Evolutionary conservation across 1,284 basidiomycete species (phyloP).

Genomic region (Salmacisia buchloeana): DNA sequence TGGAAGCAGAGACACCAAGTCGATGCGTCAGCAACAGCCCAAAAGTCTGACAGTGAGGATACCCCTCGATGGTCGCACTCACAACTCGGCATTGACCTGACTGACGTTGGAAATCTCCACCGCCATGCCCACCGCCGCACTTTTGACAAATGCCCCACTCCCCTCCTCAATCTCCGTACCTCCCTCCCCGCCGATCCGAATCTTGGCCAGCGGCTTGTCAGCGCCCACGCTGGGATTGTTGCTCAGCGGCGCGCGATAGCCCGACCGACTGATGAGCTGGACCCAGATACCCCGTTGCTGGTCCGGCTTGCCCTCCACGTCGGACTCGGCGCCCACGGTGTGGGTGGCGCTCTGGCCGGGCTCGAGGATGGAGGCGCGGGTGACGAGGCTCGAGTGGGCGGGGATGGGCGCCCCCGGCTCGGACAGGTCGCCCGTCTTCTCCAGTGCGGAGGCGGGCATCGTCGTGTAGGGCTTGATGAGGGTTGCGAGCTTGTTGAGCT

Average conservation of each 20-base stretch:
- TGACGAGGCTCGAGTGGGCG: conserved; percentile 24
- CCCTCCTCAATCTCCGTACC: conserved; percentile 52
- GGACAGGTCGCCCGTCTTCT: conserved; percentile 22
- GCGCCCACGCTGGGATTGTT: conserved; percentile 22
- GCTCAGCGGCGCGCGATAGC: conserved; percentile 15
- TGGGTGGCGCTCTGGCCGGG: conserved; percentile 22
- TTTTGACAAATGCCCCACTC: conserved; percentile 28
- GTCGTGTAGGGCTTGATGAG: conserved; percentile 30
- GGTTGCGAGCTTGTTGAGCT: conserved; percentile 27
- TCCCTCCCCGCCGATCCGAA: conserved; percentile 56
- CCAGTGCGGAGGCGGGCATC: conserved; percentile 14
- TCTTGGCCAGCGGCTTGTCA: conserved; percentile 49
- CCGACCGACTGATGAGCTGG: conserved; percentile 30
- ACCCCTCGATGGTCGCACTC: too few relatives aligned
- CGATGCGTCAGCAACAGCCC: too few relatives aligned
- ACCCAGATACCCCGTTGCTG: conserved; percentile 33
- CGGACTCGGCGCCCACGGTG: conserved; percentile 24
- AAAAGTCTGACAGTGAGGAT: too few relatives aligned
- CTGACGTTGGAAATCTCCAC: conserved; percentile 18
- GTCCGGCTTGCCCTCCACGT: conserved; percentile 11
- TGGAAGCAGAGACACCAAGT: too few relatives aligned
- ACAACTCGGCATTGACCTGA: conserved; percentile 22
- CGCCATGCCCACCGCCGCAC: conserved; percentile 17
- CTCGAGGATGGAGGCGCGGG: conserved; percentile 22
- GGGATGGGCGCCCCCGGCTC: conserved; percentile 26